Percentiles rank a stretch among this genome's conserved stretches.
phyloP scores from a whole-genome alignment of 352 stramenopile genomes.

The Stephanocyclus meneghinianus region DNA sequence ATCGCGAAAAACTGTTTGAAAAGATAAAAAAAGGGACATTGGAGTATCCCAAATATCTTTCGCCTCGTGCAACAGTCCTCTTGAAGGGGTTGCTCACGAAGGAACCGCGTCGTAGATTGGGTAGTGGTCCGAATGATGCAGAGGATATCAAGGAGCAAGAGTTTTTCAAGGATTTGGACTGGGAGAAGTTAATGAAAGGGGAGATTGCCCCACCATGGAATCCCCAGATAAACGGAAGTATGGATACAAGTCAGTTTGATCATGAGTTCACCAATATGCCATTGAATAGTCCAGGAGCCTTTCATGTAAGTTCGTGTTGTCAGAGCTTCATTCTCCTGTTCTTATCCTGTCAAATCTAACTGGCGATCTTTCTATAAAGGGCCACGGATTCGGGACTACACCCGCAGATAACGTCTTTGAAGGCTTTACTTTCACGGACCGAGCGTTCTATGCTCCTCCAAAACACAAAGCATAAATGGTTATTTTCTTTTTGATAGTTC shows the following conservation, averaged over 20 bases:
- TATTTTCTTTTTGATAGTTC: background rate
- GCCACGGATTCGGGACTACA: conserved; percentile 53
- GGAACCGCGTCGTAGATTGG: conserved; percentile 91
- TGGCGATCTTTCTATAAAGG: conserved; percentile 1
- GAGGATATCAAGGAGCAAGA: conserved; percentile 84
- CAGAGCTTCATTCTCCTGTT: background rate
- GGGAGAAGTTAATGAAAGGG: conserved; percentile 78
- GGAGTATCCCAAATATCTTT: conserved; percentile 93
- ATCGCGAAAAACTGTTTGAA: conserved; percentile 95
- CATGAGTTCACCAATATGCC: conserved; percentile 96
- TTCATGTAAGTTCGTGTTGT: conserved; percentile 25
- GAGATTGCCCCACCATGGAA: conserved; percentile 89
- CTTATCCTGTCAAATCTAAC: background rate
- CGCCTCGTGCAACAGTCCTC: conserved; percentile 85
- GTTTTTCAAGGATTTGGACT: conserved; percentile 86
- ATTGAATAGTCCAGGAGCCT: conserved; percentile 86
- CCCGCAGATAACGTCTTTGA: conserved; percentile 76
- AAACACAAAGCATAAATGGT: conserved; percentile 24
- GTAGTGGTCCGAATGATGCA: conserved; percentile 86
- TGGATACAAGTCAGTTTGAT: conserved; percentile 98
- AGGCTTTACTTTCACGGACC: conserved; percentile 80
- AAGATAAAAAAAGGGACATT: conserved; percentile 95
- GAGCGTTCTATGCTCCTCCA: conserved; percentile 46
- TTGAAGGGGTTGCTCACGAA: conserved; percentile 91
- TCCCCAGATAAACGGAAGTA: conserved; percentile 88